These are phyloP conservation scores for Calonectria montana DNA, from an alignment of 2,329 filamentous ascomycete species.

Conservation along the genomic window DNA sequence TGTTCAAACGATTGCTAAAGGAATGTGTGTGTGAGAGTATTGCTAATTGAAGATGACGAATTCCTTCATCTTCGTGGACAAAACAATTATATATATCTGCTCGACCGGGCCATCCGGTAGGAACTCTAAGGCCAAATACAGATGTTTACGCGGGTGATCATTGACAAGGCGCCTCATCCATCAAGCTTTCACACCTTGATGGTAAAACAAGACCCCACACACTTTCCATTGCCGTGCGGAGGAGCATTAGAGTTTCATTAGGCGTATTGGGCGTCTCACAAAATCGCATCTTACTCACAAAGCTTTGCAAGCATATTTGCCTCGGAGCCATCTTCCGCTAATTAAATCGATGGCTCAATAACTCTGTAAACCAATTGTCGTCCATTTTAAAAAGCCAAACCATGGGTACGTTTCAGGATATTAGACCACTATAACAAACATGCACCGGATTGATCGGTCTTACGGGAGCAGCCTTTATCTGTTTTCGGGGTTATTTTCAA, in stretches of 20 bases:
- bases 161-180: not conserved
- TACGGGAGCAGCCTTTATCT: not conserved
- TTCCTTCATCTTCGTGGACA: not conserved
- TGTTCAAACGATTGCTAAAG: not conserved
- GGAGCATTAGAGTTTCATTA: slow-evolving; percentile 1
- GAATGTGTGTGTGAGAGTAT: not conserved
- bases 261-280: not conserved
- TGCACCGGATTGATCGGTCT: too few relatives aligned
- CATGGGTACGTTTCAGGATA: not conserved
- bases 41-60: not conserved
- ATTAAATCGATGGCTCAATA: not conserved
- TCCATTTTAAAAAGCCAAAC: not conserved
- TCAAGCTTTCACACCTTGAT: not conserved
- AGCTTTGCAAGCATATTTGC: not conserved
- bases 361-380: not conserved
- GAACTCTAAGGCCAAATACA: not conserved
- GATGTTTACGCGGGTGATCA: not conserved
- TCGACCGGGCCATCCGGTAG: not conserved
- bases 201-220: too few relatives aligned
- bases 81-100: slow-evolving; percentile 1
- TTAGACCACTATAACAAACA: not conserved
- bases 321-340: not conserved
- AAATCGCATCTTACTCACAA: not conserved
- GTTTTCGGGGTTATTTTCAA: not conserved
- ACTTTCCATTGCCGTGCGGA: not conserved